These are phyloP conservation scores for Exophiala dermatitidis DNA, from an alignment of 2,329 filamentous ascomycete genomes.

Conservation along the genomic window DNA sequence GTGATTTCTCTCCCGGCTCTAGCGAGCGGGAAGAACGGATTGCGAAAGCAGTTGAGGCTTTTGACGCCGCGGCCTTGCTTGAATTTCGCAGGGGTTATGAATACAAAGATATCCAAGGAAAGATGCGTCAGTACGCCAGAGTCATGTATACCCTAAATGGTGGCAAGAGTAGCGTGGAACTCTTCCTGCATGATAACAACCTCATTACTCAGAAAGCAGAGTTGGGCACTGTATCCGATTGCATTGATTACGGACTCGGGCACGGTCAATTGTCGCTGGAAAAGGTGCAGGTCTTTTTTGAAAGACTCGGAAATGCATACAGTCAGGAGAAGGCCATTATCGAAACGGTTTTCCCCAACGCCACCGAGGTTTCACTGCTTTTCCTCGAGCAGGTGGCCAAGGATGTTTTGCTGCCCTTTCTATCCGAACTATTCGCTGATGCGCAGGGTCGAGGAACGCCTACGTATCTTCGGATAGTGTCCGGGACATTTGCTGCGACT, in stretches of 20 bases:
- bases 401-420: constrained; percentile 75
- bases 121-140: constrained; percentile 82
- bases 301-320: constrained; percentile 62
- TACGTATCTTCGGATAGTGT: constrained; percentile 76
- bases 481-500: constrained; percentile 80
- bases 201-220: constrained; percentile 67
- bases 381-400: constrained; percentile 78
- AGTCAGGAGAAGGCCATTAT: constrained; percentile 79
- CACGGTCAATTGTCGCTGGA: constrained; percentile 60
- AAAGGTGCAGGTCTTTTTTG: constrained; percentile 76
- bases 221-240: constrained; percentile 70
- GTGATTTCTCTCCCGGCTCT: constrained; percentile 74
- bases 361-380: constrained; percentile 62
- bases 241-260: constrained; percentile 63
- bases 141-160: constrained; percentile 78
- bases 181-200: constrained; percentile 84
- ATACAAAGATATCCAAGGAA: constrained; percentile 76
- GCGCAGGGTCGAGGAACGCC: constrained; percentile 67
- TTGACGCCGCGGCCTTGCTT: constrained; percentile 80
- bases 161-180: constrained; percentile 67
- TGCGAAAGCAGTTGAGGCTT: constrained; percentile 66
- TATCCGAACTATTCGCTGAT: constrained; percentile 79
- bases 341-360: constrained; percentile 69
- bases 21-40: constrained; percentile 64
- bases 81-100: constrained; percentile 94